A percentile compares a stretch with the other conserved stretches of the same genome.
These are phyloP conservation scores for Termitomyces sp. DNA, from an alignment of 768 basidiomycete genomes.

Conservation along the genomic window DNA sequence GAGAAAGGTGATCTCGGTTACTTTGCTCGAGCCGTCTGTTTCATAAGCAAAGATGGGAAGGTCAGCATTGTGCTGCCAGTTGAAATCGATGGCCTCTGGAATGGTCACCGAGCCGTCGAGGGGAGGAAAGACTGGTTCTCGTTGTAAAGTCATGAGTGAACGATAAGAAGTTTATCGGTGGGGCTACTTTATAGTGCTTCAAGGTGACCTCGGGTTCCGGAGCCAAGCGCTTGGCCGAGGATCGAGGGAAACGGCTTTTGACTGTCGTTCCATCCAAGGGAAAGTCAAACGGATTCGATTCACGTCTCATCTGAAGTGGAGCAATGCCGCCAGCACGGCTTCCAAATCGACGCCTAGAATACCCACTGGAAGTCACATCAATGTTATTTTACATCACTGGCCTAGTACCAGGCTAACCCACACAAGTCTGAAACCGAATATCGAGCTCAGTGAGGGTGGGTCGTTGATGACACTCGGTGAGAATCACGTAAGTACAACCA, in stretches of 20 bases:
- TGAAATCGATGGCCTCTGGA: slow-evolving; percentile 17
- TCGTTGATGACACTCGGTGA: neutral
- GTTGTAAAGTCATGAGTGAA: neutral
- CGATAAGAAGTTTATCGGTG: no score
- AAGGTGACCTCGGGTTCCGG: neutral
- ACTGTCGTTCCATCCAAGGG: no score
- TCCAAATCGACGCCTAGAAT: no score
- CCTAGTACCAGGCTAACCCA: neutral
- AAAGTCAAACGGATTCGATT: no score
- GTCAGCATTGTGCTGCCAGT: slow-evolving; percentile 15
- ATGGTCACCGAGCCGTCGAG: slow-evolving; percentile 11
- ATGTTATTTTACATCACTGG: neutral
- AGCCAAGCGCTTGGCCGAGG: neutral
- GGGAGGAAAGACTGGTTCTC: slow-evolving; percentile 10
- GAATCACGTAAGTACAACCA: neutral
- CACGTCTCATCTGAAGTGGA: no score
- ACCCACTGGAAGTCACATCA: no score
- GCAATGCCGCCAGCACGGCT: no score
- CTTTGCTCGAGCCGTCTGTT: slow-evolving; percentile 10
- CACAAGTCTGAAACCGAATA: neutral
- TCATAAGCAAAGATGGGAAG: slow-evolving; percentile 15
- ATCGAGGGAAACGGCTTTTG: neutral
- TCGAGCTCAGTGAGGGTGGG: neutral
- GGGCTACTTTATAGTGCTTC: neutral
- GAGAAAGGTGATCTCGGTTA: slow-evolving; percentile 22